Evolutionary conservation across 225 moss, liverwort and hornwort genomes (phyloP).

Genomic region (Rhytidiadelphus loreus): DNA sequence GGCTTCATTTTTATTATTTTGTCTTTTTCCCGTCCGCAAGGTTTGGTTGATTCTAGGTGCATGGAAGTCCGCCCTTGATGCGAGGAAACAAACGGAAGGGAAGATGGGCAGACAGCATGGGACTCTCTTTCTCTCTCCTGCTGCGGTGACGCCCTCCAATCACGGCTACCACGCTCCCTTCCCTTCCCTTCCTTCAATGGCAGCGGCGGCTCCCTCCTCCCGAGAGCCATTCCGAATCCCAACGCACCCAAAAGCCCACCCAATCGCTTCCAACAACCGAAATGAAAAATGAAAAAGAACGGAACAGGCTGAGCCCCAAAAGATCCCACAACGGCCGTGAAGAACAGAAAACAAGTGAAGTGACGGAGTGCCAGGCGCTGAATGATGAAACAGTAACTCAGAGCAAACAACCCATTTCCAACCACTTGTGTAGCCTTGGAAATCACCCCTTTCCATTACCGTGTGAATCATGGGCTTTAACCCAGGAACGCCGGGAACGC

Average conservation of each 20-base stretch:
- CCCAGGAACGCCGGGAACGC: too few species aligned
- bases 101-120: constrained; percentile 9
- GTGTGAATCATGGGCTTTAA: too few species aligned
- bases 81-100: not conserved
- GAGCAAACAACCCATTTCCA: too few species aligned
- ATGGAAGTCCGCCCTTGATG: not conserved
- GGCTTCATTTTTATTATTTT: not conserved
- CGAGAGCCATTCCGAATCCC: not conserved
- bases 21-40: not conserved
- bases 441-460: too few species aligned
- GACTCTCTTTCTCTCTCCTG: not conserved
- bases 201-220: constrained; percentile 4
- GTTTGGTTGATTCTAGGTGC: not conserved
- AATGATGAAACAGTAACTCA: too few species aligned
- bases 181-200: not conserved
- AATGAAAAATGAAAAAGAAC: not conserved
- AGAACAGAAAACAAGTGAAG: too few species aligned
- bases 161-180: not conserved
- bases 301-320: not conserved
- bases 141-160: constrained; percentile 11
- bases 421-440: too few species aligned
- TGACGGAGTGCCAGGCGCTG: too few species aligned
- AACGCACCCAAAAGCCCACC: not conserved
- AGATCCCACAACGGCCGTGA: too few species aligned
- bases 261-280: not conserved